phyloP scores from a whole-genome alignment of 1,139 yeast genomes.

The Suhomyces choctaworum region DNA sequence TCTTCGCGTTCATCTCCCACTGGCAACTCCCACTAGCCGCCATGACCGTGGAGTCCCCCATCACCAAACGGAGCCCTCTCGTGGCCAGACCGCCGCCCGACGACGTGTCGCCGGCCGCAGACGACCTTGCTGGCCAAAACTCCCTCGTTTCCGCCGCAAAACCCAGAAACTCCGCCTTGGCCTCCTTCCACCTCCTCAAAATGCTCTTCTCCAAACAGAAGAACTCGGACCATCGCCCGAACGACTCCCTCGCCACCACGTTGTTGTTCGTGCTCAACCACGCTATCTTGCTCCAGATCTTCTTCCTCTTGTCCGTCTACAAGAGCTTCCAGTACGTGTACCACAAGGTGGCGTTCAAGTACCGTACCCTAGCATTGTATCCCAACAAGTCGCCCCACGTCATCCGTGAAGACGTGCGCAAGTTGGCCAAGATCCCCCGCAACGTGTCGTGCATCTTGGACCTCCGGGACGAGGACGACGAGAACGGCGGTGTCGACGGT shows the following conservation, averaged over 20 bases:
- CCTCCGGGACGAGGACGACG: constrained; percentile 72
- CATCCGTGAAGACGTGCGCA: constrained; percentile 78
- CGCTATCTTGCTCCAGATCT: constrained; percentile 51
- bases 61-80: constrained; percentile 3
- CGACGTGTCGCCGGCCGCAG: neutral
- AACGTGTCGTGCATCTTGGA: constrained; percentile 72
- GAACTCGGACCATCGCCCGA: neutral
- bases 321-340: constrained; percentile 53
- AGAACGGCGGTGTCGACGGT: constrained; percentile 87
- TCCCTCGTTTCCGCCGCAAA: neutral
- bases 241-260: constrained; percentile 1
- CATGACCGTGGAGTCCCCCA: neutral
- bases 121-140: neutral
- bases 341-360: constrained; percentile 57
- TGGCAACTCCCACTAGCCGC: too few relatives aligned
- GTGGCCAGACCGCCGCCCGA: constrained; percentile 6
- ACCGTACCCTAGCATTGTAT: constrained; percentile 66
- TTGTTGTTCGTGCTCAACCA: constrained; percentile 27
- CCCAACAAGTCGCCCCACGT: constrained; percentile 85
- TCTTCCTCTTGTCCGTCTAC: constrained; percentile 55
- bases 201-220: constrained; percentile 1
- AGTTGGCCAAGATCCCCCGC: constrained; percentile 73
- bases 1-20: too few relatives aligned
- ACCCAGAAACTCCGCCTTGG: neutral
- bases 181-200: constrained; percentile 1